Evolutionary conservation across 2,329 filamentous ascomycete genomes (phyloP).

Genomic region (Trichothecium sympodiale): DNA sequence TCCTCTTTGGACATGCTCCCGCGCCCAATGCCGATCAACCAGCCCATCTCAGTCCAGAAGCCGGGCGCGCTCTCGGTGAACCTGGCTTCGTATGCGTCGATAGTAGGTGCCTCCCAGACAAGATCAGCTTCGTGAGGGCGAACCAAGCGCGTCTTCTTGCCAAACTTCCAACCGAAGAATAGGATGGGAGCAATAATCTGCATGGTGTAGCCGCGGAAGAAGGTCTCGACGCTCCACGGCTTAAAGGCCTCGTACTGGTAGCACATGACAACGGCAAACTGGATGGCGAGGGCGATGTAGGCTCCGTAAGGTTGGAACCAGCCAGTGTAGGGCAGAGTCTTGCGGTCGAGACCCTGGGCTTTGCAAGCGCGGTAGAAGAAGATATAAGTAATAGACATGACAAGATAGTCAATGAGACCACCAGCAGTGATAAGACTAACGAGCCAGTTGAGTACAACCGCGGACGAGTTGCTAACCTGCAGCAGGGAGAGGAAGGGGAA

Average conservation of each 20-base stretch:
- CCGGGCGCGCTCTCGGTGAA: conserved; percentile 34
- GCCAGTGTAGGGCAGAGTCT: conserved; percentile 35
- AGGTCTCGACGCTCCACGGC: conserved; percentile 34
- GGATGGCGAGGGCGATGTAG: conserved; percentile 31
- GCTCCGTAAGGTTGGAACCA: conserved; percentile 49
- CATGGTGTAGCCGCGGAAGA: conserved; percentile 49
- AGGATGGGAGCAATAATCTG: conserved; percentile 40
- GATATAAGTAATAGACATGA: conserved; percentile 5
- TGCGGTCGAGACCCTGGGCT: conserved; percentile 4
- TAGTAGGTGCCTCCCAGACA: conserved; percentile 46
- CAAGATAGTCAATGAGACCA: conserved; percentile 1
- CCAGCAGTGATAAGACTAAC: conserved; percentile 8
- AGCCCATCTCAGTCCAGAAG: conserved; percentile 44
- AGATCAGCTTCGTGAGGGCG: conserved; percentile 44
- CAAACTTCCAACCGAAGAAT: conserved; percentile 51
- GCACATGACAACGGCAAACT: conserved; percentile 31
- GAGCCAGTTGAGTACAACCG: conserved; percentile 2
- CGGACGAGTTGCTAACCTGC: neutral
- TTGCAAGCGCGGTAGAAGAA: conserved; percentile 3
- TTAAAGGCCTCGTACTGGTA: conserved; percentile 45
- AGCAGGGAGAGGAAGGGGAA: conserved; percentile 2
- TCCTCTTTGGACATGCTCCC: conserved; percentile 8
- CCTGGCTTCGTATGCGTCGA: conserved; percentile 43
- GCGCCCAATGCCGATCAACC: conserved; percentile 27
- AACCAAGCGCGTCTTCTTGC: conserved; percentile 48